phyloP scores from a whole-genome alignment of 2,329 filamentous ascomycete species.

The Aspergillus sclerotialis region DNA sequence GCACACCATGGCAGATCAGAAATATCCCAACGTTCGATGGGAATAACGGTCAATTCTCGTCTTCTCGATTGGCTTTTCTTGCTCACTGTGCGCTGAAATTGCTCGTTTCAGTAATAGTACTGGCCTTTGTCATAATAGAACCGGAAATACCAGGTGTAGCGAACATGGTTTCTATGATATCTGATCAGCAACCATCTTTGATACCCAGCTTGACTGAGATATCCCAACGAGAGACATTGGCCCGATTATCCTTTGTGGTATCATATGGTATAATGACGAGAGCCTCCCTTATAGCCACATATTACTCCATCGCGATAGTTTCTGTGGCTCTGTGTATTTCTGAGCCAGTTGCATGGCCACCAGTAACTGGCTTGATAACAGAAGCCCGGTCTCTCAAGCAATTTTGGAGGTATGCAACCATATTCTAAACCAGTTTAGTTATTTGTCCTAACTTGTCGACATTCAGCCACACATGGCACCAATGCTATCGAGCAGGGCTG shows the following conservation, averaged over 20 bases:
- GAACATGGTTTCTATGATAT: not conserved
- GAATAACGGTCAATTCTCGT: not conserved
- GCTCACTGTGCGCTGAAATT: constrained; percentile 3
- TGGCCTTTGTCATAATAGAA: constrained; percentile 10
- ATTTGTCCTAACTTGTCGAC: not conserved
- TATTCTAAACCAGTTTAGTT: not conserved
- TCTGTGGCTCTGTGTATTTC: constrained; percentile 4
- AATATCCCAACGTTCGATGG: constrained; percentile 5
- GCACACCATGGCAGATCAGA: constrained; percentile 15
- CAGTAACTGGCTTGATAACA: constrained; percentile 5
- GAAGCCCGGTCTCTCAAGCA: constrained; percentile 8
- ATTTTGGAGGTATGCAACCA: constrained; percentile 13
- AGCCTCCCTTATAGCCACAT: constrained; percentile 7
- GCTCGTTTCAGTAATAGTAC: not conserved
- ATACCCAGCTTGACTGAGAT: constrained; percentile 1
- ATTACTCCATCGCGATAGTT: constrained; percentile 4
- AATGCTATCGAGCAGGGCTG: constrained; percentile 11
- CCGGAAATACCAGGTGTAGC: constrained; percentile 2
- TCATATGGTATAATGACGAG: constrained; percentile 12
- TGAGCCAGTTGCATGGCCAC: constrained; percentile 12
- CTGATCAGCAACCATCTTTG: too few species aligned
- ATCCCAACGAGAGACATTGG: not conserved
- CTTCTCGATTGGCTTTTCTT: constrained; percentile 6
- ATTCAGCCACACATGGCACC: constrained; percentile 13
- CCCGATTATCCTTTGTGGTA: constrained; percentile 3